These are phyloP conservation scores for Hibiscus mutabilis DNA, from an alignment of 345 rosid genomes.

Conservation along the genomic window DNA sequence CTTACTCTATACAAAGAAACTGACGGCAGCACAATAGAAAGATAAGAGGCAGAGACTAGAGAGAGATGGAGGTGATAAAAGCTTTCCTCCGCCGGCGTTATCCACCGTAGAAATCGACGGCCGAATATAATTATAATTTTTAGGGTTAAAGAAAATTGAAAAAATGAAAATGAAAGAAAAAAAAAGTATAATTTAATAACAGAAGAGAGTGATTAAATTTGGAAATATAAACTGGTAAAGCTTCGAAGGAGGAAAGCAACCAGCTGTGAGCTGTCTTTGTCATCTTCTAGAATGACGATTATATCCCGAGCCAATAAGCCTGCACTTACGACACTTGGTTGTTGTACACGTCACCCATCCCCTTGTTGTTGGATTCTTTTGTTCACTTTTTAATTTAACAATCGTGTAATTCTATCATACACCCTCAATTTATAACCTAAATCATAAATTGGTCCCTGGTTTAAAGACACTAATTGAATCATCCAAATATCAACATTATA, in stretches of 20 bases:
- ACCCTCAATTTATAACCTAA: too few species aligned
- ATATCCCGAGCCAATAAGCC: constrained; percentile 10
- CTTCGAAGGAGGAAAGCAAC: constrained; percentile 7
- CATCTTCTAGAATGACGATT: constrained; percentile 25
- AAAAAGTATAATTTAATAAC: too few species aligned
- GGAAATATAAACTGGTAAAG: neutral
- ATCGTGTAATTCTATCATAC: too few species aligned
- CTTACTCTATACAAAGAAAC: constrained; percentile 11
- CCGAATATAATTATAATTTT: constrained; percentile 2
- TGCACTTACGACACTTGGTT: too few species aligned
- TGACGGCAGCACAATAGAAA: constrained; percentile 18
- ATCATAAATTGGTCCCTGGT: too few species aligned
- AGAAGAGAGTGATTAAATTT: neutral
- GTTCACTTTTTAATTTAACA: too few species aligned
- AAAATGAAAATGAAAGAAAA: too few species aligned
- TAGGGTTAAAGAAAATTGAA: neutral
- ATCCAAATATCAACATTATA: too few species aligned
- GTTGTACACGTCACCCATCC: too few species aligned
- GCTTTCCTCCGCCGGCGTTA: too few species aligned
- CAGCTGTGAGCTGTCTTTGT: constrained; percentile 28
- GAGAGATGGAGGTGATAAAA: neutral
- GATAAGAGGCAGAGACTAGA: constrained; percentile 12
- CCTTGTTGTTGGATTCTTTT: too few species aligned
- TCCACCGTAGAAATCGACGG: constrained; percentile 39
- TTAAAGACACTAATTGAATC: too few species aligned